These are phyloP conservation scores for Alternaria consortialis DNA, from an alignment of 2,329 filamentous ascomycete species.

Conservation along the genomic window DNA sequence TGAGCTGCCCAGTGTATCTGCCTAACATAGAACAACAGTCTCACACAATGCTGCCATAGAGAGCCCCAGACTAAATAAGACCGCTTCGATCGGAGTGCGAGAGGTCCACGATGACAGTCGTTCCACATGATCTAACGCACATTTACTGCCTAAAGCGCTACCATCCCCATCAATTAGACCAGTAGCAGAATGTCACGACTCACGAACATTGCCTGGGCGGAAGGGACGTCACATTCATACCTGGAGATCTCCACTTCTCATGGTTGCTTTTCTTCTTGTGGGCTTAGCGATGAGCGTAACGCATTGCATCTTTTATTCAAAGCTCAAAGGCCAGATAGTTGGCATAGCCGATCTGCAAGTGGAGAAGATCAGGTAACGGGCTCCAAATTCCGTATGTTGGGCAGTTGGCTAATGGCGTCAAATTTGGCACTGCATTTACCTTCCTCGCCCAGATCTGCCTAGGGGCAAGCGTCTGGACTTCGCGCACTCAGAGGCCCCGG, in stretches of 20 bases:
- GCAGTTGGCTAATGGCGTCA: background rate
- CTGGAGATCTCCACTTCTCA: background rate
- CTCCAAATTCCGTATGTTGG: background rate
- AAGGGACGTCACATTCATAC: background rate
- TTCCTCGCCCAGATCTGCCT: constrained; percentile 6
- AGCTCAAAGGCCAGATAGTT: background rate
- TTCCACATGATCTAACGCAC: background rate
- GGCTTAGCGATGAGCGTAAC: background rate
- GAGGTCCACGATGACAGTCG: background rate
- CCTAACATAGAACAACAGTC: background rate
- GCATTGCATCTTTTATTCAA: constrained; percentile 1
- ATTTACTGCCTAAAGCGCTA: background rate
- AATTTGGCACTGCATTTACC: constrained; percentile 2
- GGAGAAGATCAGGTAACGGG: background rate
- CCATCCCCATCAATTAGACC: background rate
- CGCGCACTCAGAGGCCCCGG: background rate
- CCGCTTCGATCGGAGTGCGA: background rate
- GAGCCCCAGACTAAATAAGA: background rate
- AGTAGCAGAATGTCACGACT: background rate
- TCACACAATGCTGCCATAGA: background rate
- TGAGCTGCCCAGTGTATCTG: background rate
- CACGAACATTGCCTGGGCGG: background rate
- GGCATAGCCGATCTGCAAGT: background rate
- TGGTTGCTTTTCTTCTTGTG: background rate
- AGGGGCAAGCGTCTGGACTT: background rate